Base-by-base conservation (phyloP, 805 yeast species). In the Diddensiella transvaalensis region DNA sequence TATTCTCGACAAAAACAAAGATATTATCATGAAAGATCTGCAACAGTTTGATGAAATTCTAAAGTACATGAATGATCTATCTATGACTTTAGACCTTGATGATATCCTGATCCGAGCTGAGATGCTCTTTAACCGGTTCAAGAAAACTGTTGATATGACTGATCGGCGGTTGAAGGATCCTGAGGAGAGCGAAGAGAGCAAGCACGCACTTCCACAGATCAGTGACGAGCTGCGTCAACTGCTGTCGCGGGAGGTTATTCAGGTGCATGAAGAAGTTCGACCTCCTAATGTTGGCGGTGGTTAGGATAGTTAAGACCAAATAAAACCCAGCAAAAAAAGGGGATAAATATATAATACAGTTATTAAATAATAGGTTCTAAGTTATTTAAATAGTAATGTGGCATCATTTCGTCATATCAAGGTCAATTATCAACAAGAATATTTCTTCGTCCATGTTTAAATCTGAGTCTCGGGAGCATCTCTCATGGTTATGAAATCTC, bases 51-150 rank as follows among this genome's bases (percentile, higher is more conserved):
- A 93, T 62, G 96, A 91, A 63, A 90, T 93, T 22, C 75, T 93
- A 60, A 88, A 86, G 69, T 93, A 85, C 63, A 85, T 91, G 79
- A 93, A 93, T 67, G 97, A 91, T 59, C 74, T 93, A 50, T 81
- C 87, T 43, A 84, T 84, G 72, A 76, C 82, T 2, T 72, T 88
- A 70, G 82, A 87, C 49, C 69, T 89, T 57, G 79, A 85, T 41
- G 95, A 87, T 55, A 69, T 89, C 39, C 73, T 91, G 45, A 80
- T 86, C n/a, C 74, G 96, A 37, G 83, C 95, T 3, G 98, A 93
- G 62, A 72, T 87, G 24, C 70, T 91, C 32, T 93, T 89, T 61
- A 73, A 87, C 55, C 79, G 85, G 55, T 93, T 89, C 65, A 77
- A 80, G 59, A 82, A 87, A 52, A 83, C 89, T 75, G 78, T 90